phyloP scores from a whole-genome alignment of 1,139 yeast species.

The Spathaspora sp. region DNA sequence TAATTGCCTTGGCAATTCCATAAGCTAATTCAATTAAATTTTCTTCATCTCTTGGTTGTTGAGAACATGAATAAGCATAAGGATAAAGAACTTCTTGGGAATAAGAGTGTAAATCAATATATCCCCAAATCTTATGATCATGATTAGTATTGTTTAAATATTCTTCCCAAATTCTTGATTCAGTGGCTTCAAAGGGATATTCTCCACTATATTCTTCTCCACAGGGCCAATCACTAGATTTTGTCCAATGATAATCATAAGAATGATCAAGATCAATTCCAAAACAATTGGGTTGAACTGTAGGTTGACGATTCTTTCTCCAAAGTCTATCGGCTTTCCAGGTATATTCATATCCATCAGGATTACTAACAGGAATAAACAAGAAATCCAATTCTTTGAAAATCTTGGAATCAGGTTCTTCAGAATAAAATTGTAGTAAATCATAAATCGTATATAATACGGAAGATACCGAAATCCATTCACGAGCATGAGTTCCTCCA shows the following conservation, averaged over 20 bases:
- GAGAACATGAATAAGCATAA: constrained; percentile 74
- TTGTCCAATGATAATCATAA: constrained; percentile 72
- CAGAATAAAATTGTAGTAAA: constrained; percentile 52
- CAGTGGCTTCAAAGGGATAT: constrained; percentile 72
- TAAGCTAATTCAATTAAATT: constrained; percentile 78
- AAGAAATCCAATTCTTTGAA: constrained; percentile 58
- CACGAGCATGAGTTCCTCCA: constrained; percentile 88
- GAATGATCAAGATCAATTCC: constrained; percentile 91
- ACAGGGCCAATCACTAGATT: constrained; percentile 68
- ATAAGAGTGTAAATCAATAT: constrained; percentile 80
- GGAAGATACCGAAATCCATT: constrained; percentile 81
- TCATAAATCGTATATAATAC: constrained; percentile 62
- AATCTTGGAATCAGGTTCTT: constrained; percentile 35
- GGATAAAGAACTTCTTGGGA: constrained; percentile 83
- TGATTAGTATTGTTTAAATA: constrained; percentile 62
- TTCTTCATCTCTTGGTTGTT: constrained; percentile 75
- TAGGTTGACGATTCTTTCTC: constrained; percentile 85
- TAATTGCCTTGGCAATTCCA: constrained; percentile 72
- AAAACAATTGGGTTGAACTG: constrained; percentile 62
- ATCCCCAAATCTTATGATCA: constrained; percentile 68
- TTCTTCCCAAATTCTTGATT: constrained; percentile 61
- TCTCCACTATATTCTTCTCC: constrained; percentile 83
- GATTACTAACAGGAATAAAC: constrained; percentile 81
- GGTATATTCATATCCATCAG: constrained; percentile 85
- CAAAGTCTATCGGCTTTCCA: constrained; percentile 82